Conservation (phyloP, 768 basidiomycete genomes). For the Steccherinum ochraceum region DNA sequence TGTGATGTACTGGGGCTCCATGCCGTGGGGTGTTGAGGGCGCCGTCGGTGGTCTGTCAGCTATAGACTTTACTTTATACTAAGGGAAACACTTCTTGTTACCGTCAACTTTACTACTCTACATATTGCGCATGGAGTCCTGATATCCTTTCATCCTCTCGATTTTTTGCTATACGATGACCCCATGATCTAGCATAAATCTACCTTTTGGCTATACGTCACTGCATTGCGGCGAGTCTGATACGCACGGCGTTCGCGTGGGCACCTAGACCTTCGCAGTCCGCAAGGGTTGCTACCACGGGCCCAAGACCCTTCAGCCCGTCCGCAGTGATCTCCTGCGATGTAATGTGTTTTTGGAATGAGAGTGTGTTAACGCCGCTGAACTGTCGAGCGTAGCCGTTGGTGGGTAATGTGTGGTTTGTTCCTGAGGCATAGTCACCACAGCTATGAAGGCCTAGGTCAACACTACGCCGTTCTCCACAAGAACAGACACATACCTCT, state of each 20-base stretch:
- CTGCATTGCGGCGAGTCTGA: slow-evolving; percentile 46
- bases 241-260: slow-evolving; percentile 93
- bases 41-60: neutral
- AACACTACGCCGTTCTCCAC: neutral
- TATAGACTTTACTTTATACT: neutral
- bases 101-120: neutral
- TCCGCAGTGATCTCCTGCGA: slow-evolving; percentile 84
- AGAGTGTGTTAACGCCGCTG: slow-evolving; percentile 94
- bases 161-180: neutral
- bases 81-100: neutral
- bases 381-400: slow-evolving; percentile 97
- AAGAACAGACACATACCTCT: slow-evolving; percentile 53
- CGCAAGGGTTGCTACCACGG: slow-evolving; percentile 82
- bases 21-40: neutral
- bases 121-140: slow-evolving; percentile 1
- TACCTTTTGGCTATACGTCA: neutral
- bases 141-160: neutral
- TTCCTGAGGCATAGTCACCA: slow-evolving; percentile 98
- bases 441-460: slow-evolving; percentile 47
- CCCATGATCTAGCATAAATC: neutral
- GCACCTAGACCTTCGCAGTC: slow-evolving; percentile 94
- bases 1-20: neutral
- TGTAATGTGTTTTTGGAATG: slow-evolving; percentile 99
- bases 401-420: slow-evolving; percentile 96
- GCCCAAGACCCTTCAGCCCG: slow-evolving; percentile 77